Percentiles rank a stretch among this genome's conserved stretches.
These are phyloP conservation scores for Talaromyces sp. DNA, from an alignment of 2,329 filamentous ascomycete genomes.

Conservation along the genomic window DNA sequence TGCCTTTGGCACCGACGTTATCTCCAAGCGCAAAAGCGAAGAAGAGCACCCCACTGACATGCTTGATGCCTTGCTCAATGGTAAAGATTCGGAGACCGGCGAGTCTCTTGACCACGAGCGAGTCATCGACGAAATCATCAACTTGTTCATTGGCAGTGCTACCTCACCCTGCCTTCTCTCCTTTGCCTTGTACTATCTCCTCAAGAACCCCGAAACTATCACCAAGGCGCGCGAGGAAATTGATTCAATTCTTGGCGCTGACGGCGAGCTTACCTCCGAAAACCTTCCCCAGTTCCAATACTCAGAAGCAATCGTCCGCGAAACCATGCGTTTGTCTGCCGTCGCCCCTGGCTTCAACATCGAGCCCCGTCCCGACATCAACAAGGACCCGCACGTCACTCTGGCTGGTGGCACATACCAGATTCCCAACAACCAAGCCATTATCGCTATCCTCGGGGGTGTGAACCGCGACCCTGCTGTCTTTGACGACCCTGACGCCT, in stretches of 20 bases:
- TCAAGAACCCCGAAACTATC: slow-evolving; percentile 58
- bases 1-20: slow-evolving; percentile 51
- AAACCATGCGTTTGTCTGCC: slow-evolving; percentile 59
- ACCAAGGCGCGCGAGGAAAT: slow-evolving; percentile 62
- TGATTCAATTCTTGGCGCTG: slow-evolving; percentile 57
- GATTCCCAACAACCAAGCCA: slow-evolving; percentile 49
- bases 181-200: slow-evolving; percentile 60
- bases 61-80: slow-evolving; percentile 55
- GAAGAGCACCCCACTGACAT: slow-evolving; percentile 56
- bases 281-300: slow-evolving; percentile 63
- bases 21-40: slow-evolving; percentile 51
- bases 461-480: slow-evolving; percentile 61
- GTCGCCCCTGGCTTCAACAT: slow-evolving; percentile 57
- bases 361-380: slow-evolving; percentile 44
- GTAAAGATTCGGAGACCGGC: slow-evolving; percentile 58
- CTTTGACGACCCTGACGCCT: slow-evolving; percentile 60
- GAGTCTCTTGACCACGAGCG: slow-evolving; percentile 53
- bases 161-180: slow-evolving; percentile 64
- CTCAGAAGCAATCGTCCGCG: slow-evolving; percentile 60
- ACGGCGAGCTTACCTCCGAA: slow-evolving; percentile 44
- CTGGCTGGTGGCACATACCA: slow-evolving; percentile 58
- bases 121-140: slow-evolving; percentile 64
- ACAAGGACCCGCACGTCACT: slow-evolving; percentile 39
- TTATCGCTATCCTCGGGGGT: slow-evolving; percentile 50
- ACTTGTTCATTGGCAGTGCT: slow-evolving; percentile 62